phyloP scores from a whole-genome alignment of 2,329 filamentous ascomycete genomes.

The Raffaelea albimanens region DNA sequence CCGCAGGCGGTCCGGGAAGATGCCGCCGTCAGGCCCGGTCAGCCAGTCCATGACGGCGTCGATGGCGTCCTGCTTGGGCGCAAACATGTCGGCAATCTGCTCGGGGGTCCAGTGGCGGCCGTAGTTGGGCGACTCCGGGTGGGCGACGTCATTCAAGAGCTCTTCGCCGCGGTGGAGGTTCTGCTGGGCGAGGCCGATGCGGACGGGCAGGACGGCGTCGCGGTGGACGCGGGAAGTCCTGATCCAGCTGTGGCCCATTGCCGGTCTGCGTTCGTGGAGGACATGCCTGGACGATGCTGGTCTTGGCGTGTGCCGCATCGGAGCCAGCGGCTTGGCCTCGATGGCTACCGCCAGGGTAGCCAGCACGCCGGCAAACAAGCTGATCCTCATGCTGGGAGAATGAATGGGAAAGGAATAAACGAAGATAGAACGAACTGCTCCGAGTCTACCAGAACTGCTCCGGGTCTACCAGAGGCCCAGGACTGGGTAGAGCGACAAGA shows the following conservation, averaged over 20 bases:
- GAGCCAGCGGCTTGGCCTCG: constrained; percentile 14
- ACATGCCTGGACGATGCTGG: constrained; percentile 18
- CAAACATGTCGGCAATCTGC: constrained; percentile 33
- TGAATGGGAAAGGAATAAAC: neutral
- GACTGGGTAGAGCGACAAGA: neutral
- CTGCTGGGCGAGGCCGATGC: constrained; percentile 34
- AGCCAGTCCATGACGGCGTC: constrained; percentile 44
- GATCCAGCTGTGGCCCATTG: constrained; percentile 15
- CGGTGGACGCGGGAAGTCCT: constrained; percentile 15
- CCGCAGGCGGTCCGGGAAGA: constrained; percentile 34
- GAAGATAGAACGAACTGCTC: neutral
- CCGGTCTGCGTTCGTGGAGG: constrained; percentile 22
- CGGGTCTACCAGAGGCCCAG: neutral
- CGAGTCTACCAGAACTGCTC: constrained; percentile 1
- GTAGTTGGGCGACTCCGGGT: constrained; percentile 34
- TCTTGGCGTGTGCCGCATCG: constrained; percentile 1
- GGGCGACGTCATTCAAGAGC: constrained; percentile 30
- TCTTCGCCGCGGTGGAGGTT: constrained; percentile 36
- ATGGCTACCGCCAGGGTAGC: constrained; percentile 21
- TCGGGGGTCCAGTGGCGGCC: constrained; percentile 36
- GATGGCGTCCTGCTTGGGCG: constrained; percentile 33
- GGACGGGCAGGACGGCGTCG: constrained; percentile 22
- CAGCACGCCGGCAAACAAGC: constrained; percentile 14
- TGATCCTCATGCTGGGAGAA: constrained; percentile 15
- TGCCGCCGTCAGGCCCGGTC: constrained; percentile 33